Percentiles rank a stretch among this genome's conserved stretches.
These are phyloP conservation scores for Pisolithus sp. DNA, from an alignment of 768 basidiomycete genomes.

Conservation along the genomic window DNA sequence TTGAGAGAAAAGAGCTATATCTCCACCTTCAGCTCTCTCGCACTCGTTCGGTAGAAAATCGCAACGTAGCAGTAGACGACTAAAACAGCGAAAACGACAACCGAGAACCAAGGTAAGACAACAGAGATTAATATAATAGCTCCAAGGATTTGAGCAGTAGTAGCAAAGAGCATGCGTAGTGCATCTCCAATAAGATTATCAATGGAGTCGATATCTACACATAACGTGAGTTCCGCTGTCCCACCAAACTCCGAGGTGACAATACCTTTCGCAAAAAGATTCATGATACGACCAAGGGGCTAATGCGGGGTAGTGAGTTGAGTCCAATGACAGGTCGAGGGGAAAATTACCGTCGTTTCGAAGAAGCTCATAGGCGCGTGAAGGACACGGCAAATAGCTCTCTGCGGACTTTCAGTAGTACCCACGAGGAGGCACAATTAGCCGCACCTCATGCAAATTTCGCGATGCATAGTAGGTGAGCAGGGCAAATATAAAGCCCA, in stretches of 20 bases:
- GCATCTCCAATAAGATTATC: slow-evolving; percentile 75
- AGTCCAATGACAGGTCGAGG: not conserved
- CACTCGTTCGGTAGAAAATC: slow-evolving; percentile 77
- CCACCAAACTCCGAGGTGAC: not conserved
- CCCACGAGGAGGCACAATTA: not conserved
- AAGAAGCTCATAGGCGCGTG: slow-evolving; percentile 85
- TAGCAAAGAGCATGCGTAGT: slow-evolving; percentile 64
- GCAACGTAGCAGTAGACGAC: slow-evolving; percentile 66
- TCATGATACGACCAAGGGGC: slow-evolving; percentile 85
- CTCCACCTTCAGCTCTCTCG: slow-evolving; percentile 75
- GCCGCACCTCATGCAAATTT: slow-evolving; percentile 37
- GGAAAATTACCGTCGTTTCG: slow-evolving; percentile 54
- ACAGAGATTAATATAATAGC: slow-evolving; percentile 75
- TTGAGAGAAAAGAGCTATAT: not conserved
- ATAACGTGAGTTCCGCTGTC: too few relatives aligned
- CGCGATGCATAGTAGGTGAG: slow-evolving; percentile 74
- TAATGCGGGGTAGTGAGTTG: slow-evolving; percentile 20
- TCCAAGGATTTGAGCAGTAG: slow-evolving; percentile 60
- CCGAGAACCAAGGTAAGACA: slow-evolving; percentile 78
- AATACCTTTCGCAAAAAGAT: slow-evolving; percentile 77
- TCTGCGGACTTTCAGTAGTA: slow-evolving; percentile 25
- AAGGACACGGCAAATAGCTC: slow-evolving; percentile 63
- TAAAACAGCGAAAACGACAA: slow-evolving; percentile 57
- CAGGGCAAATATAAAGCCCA: slow-evolving; percentile 55
- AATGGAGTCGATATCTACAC: slow-evolving; percentile 65